Conservation (phyloP, 345 rosid species). For the Cardamine occulta region DNA sequence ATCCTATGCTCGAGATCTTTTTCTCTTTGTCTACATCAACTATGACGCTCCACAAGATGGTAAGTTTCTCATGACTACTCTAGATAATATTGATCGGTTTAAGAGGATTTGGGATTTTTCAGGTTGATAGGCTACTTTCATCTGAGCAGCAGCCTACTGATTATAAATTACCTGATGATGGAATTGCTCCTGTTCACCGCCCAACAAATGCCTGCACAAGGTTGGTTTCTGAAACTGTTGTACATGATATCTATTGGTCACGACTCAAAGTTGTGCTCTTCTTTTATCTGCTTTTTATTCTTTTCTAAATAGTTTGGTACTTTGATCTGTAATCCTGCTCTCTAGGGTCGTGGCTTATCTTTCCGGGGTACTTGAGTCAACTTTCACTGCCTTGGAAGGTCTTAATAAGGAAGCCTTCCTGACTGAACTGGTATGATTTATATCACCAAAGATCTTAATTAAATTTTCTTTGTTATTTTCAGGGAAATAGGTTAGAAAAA, state of each 20-base stretch:
- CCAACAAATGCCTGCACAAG: slow-evolving; percentile 96
- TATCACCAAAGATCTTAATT: slow-evolving; percentile 31
- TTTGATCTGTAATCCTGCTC: slow-evolving; percentile 19
- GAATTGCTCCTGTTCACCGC: slow-evolving; percentile 90
- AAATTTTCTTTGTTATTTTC: slow-evolving; percentile 29
- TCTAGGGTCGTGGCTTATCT: slow-evolving; percentile 94
- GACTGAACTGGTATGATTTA: slow-evolving; percentile 77
- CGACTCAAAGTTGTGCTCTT: too few species aligned
- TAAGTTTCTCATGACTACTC: too few species aligned
- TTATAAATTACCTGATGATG: slow-evolving; percentile 93
- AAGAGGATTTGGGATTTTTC: too few species aligned
- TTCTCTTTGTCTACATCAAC: too few species aligned
- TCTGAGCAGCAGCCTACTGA: slow-evolving; percentile 94
- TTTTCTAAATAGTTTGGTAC: neutral
- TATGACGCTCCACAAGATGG: too few species aligned
- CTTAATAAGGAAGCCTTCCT: slow-evolving; percentile 98
- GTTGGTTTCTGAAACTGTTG: slow-evolving; percentile 49
- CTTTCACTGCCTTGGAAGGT: slow-evolving; percentile 95
- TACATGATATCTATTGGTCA: too few species aligned
- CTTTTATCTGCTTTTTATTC: neutral
- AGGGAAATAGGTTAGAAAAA: slow-evolving; percentile 89
- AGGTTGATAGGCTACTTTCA: slow-evolving; percentile 94
- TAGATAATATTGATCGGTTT: too few species aligned
- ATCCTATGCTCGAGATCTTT: too few species aligned
- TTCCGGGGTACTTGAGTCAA: slow-evolving; percentile 93